phyloP scores from a whole-genome alignment of 1,284 basidiomycete species.

The Puccinia triticina region DNA sequence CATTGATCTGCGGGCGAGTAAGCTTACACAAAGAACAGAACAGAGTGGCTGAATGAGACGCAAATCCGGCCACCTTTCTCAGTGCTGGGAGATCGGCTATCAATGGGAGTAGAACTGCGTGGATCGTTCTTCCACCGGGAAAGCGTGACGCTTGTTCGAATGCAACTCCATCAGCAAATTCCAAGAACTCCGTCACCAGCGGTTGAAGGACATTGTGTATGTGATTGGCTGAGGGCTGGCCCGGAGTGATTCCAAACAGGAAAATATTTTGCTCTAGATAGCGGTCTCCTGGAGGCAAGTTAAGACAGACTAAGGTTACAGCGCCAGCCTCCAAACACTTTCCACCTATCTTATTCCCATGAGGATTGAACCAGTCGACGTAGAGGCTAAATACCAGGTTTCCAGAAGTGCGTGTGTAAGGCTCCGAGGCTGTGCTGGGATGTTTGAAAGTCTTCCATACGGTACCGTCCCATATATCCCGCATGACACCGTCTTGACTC shows the following conservation, averaged over 20 bases:
- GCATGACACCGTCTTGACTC: background rate
- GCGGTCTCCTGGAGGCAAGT: no score
- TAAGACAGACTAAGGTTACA: no score
- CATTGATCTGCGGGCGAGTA: background rate
- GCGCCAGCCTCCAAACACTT: no score
- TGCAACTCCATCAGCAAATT: background rate
- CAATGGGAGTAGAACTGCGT: slow-evolving; percentile 16
- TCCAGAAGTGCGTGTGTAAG: slow-evolving; percentile 7
- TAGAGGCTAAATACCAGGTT: slow-evolving; percentile 32
- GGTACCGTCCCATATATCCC: slow-evolving; percentile 35
- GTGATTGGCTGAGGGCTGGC: slow-evolving; percentile 17
- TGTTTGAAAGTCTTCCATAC: slow-evolving; percentile 23
- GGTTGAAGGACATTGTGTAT: slow-evolving; percentile 12
- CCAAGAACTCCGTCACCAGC: background rate
- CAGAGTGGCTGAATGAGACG: background rate
- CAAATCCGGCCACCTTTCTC: slow-evolving; percentile 31
- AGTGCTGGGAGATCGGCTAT: slow-evolving; percentile 31
- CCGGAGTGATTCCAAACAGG: background rate
- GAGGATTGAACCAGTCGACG: background rate
- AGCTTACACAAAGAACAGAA: background rate
- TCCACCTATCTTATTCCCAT: no score
- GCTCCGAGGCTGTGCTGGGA: background rate
- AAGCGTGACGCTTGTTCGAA: background rate
- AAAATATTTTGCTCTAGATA: no score
- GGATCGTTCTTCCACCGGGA: background rate